Evolutionary conservation across 352 stramenopile genomes (phyloP).

Genomic region (Globisporangium acanthophoron): DNA sequence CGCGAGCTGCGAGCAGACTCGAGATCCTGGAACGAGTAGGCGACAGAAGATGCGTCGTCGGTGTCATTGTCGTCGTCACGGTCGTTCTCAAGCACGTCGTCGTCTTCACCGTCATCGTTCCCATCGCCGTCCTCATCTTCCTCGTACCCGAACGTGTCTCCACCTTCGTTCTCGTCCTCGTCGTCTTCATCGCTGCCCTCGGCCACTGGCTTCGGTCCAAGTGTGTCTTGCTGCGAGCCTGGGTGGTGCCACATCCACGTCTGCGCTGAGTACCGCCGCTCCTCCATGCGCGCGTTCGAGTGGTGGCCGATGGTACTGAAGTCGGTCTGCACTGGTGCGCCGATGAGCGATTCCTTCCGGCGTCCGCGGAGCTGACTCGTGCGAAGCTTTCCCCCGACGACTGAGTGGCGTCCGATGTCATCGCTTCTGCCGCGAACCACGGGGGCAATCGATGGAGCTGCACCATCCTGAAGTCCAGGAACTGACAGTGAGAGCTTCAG

Average conservation of each 20-base stretch:
- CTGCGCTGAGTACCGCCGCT: constrained; percentile 38
- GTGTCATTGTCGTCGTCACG: constrained; percentile 11
- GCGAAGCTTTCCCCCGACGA: constrained; percentile 4
- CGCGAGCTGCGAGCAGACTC: constrained; percentile 16
- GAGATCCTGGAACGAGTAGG: not conserved
- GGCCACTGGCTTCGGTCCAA: not conserved
- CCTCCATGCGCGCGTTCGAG: constrained; percentile 45
- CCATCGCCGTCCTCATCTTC: constrained; percentile 11
- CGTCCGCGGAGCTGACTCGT: constrained; percentile 6
- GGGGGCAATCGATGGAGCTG: not conserved
- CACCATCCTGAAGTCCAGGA: not conserved
- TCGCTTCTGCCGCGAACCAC: not conserved
- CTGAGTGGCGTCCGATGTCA: constrained; percentile 4
- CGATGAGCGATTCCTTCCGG: constrained; percentile 31
- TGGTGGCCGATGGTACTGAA: constrained; percentile 33
- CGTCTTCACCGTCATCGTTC: constrained; percentile 17
- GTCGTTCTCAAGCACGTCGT: constrained; percentile 12
- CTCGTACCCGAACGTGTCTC: constrained; percentile 12
- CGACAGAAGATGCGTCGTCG: constrained; percentile 2
- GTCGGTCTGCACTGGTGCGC: constrained; percentile 23
- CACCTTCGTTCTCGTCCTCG: constrained; percentile 4
- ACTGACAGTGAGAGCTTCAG: not conserved
- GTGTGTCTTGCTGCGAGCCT: not conserved
- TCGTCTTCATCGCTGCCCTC: not conserved
- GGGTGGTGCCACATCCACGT: constrained; percentile 46